Evolutionary conservation across 768 basidiomycete genomes (phyloP).

Genomic region (Mycena amicta): DNA sequence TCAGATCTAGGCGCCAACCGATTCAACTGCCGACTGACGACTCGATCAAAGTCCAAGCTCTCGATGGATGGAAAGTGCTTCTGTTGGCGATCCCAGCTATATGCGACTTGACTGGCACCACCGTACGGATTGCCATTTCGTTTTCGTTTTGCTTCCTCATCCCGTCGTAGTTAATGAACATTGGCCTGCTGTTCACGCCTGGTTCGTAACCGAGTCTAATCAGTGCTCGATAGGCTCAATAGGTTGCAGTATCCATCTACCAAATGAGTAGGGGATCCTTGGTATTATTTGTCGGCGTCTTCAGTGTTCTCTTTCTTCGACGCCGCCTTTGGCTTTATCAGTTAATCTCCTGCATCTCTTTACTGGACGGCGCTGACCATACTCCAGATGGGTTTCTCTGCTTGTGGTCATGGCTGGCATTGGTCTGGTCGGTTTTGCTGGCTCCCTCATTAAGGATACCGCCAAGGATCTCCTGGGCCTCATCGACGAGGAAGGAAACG

Average conservation of each 20-base stretch:
- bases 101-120: constrained; percentile 91
- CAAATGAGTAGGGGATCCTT: constrained; percentile 95
- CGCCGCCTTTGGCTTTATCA: constrained; percentile 88
- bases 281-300: constrained; percentile 89
- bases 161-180: constrained; percentile 75
- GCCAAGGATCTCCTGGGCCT: constrained; percentile 47
- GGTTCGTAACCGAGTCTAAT: background rate
- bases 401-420: constrained; percentile 87
- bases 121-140: constrained; percentile 51
- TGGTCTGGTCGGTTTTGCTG: constrained; percentile 83
- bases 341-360: constrained; percentile 40
- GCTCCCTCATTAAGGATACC: constrained; percentile 82
- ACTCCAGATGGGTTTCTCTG: constrained; percentile 82
- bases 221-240: background rate
- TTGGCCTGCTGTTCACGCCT: constrained; percentile 93
- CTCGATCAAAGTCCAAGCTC: constrained; percentile 31
- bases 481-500: constrained; percentile 39
- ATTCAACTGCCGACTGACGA: constrained; percentile 53
- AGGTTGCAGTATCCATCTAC: constrained; percentile 79
- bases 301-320: constrained; percentile 89
- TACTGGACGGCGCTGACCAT: constrained; percentile 8
- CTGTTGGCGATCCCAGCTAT: constrained; percentile 87
- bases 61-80: constrained; percentile 63
- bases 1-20: background rate
- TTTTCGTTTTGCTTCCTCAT: constrained; percentile 10